phyloP scores from a whole-genome alignment of 192 early-diverging fungal species.

The Entomortierella parvispora region DNA sequence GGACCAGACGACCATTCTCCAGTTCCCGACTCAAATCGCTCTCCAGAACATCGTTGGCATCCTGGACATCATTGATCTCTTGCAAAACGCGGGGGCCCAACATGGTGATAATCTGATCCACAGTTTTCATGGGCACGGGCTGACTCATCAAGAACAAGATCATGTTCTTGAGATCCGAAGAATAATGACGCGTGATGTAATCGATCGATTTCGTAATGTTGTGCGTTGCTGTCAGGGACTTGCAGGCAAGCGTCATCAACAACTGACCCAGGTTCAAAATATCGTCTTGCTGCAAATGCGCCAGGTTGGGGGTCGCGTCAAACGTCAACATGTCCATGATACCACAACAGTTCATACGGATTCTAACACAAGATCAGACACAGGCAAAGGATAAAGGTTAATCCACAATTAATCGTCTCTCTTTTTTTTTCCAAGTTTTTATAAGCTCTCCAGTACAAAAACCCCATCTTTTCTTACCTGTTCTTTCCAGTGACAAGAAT shows the following conservation, averaged over 20 bases:
- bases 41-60: constrained; percentile 84
- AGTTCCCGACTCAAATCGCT: constrained; percentile 83
- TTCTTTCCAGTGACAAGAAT: constrained; percentile 88
- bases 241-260: constrained; percentile 81
- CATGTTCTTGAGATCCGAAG: constrained; percentile 85
- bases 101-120: constrained; percentile 84
- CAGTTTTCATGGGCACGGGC: constrained; percentile 74
- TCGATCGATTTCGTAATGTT: constrained; percentile 84
- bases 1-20: constrained; percentile 91
- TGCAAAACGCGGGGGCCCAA: constrained; percentile 78
- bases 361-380: constrained; percentile 52
- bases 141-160: constrained; percentile 83
- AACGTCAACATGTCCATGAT: constrained; percentile 78
- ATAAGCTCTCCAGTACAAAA: neutral
- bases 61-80: constrained; percentile 80
- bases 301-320: constrained; percentile 73
- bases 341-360: constrained; percentile 78
- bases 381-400: neutral
- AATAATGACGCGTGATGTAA: constrained; percentile 77
- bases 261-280: constrained; percentile 84
- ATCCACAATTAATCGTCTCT: neutral
- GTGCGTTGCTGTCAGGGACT: constrained; percentile 71
- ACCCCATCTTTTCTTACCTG: constrained; percentile 55
- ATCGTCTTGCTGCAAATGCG: constrained; percentile 82
- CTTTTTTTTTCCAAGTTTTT: no score